Conservation (phyloP, 23 red algal species). For the Agarophyton chilense region DNA sequence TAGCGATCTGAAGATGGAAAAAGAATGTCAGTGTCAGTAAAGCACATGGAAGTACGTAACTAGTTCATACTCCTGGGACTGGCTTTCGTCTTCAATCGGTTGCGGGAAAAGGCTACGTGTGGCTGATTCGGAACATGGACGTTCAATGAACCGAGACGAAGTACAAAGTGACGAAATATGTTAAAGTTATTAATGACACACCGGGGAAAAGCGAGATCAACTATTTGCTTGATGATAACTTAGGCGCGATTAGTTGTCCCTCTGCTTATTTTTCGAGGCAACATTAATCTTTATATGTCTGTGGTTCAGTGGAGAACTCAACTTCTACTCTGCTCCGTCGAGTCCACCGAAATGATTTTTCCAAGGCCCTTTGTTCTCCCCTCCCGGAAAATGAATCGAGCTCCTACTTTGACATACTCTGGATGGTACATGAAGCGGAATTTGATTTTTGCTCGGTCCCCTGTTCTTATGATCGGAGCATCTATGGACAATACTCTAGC, state of each 20-base stretch:
- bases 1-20: not conserved
- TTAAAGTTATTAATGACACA: not conserved
- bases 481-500: slow-evolving; percentile 93
- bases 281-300: not conserved
- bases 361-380: slow-evolving; percentile 97
- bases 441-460: slow-evolving; percentile 87
- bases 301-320: not conserved
- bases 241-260: not conserved
- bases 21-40: not conserved
- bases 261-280: not conserved
- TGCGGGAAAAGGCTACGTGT: not conserved
- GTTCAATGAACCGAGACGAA: slow-evolving; percentile 1
- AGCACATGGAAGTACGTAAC: not conserved
- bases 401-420: slow-evolving; percentile 86
- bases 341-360: slow-evolving; percentile 62
- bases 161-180: not conserved
- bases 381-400: slow-evolving; percentile 98
- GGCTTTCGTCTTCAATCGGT: not conserved
- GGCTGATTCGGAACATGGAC: not conserved
- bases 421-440: slow-evolving; percentile 98
- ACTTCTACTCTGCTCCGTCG: not conserved
- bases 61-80: too few species aligned
- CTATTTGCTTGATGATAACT: not conserved
- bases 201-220: not conserved
- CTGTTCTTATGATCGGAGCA: slow-evolving; percentile 86